Evolutionary conservation across 352 stramenopile genomes (phyloP), one percentile per base, ranked within the genome.

Genomic region (Globisporangium cederbergense): DNA sequence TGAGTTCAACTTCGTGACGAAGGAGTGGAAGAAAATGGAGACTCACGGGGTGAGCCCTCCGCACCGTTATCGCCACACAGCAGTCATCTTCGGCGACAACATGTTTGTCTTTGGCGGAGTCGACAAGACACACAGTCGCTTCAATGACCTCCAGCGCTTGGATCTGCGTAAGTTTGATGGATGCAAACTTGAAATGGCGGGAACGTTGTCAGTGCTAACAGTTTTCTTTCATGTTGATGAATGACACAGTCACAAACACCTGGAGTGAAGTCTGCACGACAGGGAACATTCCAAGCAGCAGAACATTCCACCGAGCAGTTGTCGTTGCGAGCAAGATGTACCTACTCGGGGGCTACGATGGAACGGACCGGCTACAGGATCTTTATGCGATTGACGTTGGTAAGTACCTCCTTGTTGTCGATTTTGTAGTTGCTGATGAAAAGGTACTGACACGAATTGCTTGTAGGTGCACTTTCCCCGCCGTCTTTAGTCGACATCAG

Each of bases 71-170:
- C 83, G 88, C 42, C 88, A 96, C 65, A 93, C 85, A 16, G 84
- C 86, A 0, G 86, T 96, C 32, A 86, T 96, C 22, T 93, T 78
- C 53, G 86, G 78, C 7, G 78, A 92, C 56, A 92, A 83, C 66
- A 96, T 96, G 88, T 92, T 93, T 63, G 82, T 96, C 11, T 96
- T 96, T 69, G 88, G 88, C 40, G 88, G 88, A n/a, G 88, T 96
- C 6, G 88, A 96, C 79, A 96, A 96, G 66, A 86, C 83, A 0
- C 88, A 96, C 70, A 89, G 78, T 38, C 86, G 88, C 2, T 96
- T 95, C 52, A 95, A 95, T 63, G 88, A 96, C 64, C 66, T 96
- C 25, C 83, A 94, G 64, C 75, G 80, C 42, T 74, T 95, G 4
- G 81, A 95, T 64, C 66, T 93, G 18, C 71, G 73, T 78, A 70